Conservation (phyloP, 495 filamentous ascomycete genomes). For the Poronia punctata region DNA sequence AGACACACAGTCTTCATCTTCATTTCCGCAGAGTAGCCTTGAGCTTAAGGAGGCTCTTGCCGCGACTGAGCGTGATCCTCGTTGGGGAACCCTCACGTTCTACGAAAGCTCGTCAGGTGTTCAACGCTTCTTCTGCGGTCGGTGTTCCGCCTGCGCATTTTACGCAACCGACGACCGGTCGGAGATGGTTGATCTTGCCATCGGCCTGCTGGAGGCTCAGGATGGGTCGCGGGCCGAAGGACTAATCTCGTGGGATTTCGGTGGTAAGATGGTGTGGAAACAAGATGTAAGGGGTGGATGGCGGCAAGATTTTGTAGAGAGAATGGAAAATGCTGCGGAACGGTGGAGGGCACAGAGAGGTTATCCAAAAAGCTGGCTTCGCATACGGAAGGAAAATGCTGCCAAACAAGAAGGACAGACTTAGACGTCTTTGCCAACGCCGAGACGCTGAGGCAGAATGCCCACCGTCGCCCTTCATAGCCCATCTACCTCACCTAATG, state of each 20-base stretch:
- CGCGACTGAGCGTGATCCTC: constrained; percentile 16
- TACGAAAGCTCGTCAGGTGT: constrained; percentile 40
- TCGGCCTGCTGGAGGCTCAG: constrained; percentile 40
- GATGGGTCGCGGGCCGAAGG: constrained; percentile 45
- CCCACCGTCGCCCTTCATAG: no score
- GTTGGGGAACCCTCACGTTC: constrained; percentile 39
- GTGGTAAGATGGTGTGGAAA: constrained; percentile 7
- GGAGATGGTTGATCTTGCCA: constrained; percentile 43
- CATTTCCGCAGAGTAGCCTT: constrained; percentile 13
- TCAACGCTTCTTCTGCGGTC: constrained; percentile 45
- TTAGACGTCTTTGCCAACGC: no score
- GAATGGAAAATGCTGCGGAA: constrained; percentile 13
- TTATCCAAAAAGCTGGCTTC: constrained; percentile 19
- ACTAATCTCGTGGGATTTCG: constrained; percentile 20
- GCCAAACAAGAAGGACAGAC: no score
- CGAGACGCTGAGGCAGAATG: no score
- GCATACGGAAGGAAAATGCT: constrained; percentile 11
- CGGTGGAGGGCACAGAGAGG: constrained; percentile 17
- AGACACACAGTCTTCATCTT: constrained; percentile 6
- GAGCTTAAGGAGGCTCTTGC: constrained; percentile 19
- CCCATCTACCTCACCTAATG: no score
- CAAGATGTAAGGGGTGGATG: constrained; percentile 21
- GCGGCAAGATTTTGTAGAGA: constrained; percentile 15
- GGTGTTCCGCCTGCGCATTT: constrained; percentile 47
- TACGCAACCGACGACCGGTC: constrained; percentile 36